Conservation (phyloP, 2,329 filamentous ascomycete genomes). For the Cladosporium sp. region DNA sequence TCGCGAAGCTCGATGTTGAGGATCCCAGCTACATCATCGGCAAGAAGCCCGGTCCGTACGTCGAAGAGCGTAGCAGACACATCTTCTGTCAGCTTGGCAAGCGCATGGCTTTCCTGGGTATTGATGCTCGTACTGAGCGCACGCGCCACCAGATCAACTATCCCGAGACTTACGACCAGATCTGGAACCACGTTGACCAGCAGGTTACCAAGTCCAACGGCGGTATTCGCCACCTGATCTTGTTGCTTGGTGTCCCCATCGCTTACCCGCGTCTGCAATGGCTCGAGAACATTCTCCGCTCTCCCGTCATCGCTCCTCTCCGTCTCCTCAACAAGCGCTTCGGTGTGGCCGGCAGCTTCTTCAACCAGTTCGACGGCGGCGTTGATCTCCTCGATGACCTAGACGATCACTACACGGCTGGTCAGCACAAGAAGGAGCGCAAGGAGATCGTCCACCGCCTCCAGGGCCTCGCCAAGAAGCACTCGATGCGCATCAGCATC, state of each 20-base stretch:
- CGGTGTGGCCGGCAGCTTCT: constrained; percentile 74
- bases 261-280: constrained; percentile 72
- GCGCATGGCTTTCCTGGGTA: constrained; percentile 57
- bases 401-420: constrained; percentile 75
- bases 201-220: constrained; percentile 47
- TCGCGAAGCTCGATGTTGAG: constrained; percentile 51
- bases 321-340: constrained; percentile 88
- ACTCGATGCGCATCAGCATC: constrained; percentile 55
- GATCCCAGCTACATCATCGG: constrained; percentile 77
- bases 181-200: constrained; percentile 50
- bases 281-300: constrained; percentile 86
- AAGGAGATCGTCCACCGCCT: constrained; percentile 62
- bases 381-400: constrained; percentile 60
- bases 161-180: constrained; percentile 54
- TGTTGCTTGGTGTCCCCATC: constrained; percentile 67
- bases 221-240: constrained; percentile 56
- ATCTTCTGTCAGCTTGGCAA: constrained; percentile 59
- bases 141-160: constrained; percentile 94
- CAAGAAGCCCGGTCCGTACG: constrained; percentile 61
- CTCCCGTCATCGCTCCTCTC: constrained; percentile 79
- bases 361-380: constrained; percentile 86
- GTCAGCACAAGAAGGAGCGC: constrained; percentile 85
- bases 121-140: constrained; percentile 61
- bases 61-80: constrained; percentile 55
- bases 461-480: constrained; percentile 51